Conservation (phyloP, 2,329 filamentous ascomycete species). For the Neonectria hederae region DNA sequence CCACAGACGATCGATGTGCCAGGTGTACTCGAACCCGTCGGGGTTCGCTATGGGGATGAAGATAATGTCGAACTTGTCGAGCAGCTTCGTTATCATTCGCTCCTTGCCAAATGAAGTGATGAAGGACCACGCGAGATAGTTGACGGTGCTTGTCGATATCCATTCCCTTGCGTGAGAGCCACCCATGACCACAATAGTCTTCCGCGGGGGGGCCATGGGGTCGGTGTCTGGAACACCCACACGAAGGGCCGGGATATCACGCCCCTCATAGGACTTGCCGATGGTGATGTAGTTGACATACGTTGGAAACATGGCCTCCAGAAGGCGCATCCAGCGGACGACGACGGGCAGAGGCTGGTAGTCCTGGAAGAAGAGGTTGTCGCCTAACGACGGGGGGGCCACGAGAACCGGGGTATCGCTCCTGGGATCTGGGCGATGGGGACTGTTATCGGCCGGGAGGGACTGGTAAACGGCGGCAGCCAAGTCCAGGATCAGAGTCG, state of each 20-base stretch:
- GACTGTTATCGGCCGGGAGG: constrained; percentile 38
- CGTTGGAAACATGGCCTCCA: constrained; percentile 89
- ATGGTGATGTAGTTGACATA: constrained; percentile 79
- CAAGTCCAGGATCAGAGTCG: constrained; percentile 81
- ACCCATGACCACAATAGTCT: constrained; percentile 83
- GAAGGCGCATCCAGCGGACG: constrained; percentile 88
- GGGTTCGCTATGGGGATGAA: constrained; percentile 91
- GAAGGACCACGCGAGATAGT: constrained; percentile 88
- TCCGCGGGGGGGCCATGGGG: constrained; percentile 61
- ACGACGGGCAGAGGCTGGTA: constrained; percentile 89
- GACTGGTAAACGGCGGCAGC: constrained; percentile 76
- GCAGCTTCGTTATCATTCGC: constrained; percentile 75
- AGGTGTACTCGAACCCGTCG: constrained; percentile 94
- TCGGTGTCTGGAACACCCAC: constrained; percentile 68
- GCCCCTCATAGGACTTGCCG: constrained; percentile 87
- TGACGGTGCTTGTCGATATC: constrained; percentile 93
- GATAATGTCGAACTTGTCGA: constrained; percentile 87
- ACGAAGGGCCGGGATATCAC: constrained; percentile 83
- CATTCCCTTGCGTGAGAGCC: constrained; percentile 95
- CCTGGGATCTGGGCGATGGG: constrained; percentile 33
- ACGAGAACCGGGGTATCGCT: constrained; percentile 44
- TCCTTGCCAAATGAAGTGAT: constrained; percentile 84
- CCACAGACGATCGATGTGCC: constrained; percentile 92
- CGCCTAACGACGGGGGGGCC: constrained; percentile 51
- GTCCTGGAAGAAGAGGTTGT: constrained; percentile 88